Percentiles rank a stretch among this genome's conserved stretches.
These are phyloP conservation scores for Nannochloropsis salina DNA, from an alignment of 108 stramenopile genomes.

Conservation along the genomic window DNA sequence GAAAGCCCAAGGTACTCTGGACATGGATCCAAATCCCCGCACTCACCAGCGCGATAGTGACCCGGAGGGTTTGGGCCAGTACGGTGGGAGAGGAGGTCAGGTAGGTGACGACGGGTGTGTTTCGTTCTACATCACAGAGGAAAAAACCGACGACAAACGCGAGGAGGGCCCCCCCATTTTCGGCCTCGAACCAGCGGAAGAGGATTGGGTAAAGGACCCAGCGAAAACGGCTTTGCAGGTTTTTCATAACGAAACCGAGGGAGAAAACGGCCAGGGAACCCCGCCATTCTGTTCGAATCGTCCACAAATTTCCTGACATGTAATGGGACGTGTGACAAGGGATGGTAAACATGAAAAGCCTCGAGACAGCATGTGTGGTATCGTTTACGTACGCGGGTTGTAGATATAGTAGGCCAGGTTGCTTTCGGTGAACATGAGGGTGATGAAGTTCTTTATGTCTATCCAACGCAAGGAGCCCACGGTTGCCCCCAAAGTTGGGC, in stretches of 20 bases:
- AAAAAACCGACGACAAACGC: background rate
- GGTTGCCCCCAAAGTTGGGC: background rate
- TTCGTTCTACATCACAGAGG: background rate
- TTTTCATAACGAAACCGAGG: background rate
- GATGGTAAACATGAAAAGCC: background rate
- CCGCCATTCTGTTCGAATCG: conserved; percentile 7
- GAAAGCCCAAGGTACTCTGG: background rate
- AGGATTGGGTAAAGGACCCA: background rate
- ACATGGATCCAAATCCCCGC: background rate
- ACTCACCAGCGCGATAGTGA: background rate
- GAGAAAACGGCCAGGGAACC: background rate
- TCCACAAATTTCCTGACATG: background rate
- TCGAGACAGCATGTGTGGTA: background rate
- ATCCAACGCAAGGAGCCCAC: background rate
- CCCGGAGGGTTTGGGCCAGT: background rate
- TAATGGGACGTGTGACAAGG: background rate
- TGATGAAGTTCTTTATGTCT: background rate
- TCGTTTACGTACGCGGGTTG: background rate
- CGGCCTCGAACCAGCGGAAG: background rate
- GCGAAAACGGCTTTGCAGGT: background rate
- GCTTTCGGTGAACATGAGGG: background rate
- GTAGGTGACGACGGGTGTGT: conserved; percentile 14
- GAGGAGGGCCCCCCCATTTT: background rate
- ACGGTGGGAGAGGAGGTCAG: background rate
- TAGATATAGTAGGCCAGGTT: background rate